These are phyloP conservation scores for Pseudomonodictys pantanalensis DNA, from an alignment of 495 filamentous ascomycete genomes.

Conservation along the genomic window DNA sequence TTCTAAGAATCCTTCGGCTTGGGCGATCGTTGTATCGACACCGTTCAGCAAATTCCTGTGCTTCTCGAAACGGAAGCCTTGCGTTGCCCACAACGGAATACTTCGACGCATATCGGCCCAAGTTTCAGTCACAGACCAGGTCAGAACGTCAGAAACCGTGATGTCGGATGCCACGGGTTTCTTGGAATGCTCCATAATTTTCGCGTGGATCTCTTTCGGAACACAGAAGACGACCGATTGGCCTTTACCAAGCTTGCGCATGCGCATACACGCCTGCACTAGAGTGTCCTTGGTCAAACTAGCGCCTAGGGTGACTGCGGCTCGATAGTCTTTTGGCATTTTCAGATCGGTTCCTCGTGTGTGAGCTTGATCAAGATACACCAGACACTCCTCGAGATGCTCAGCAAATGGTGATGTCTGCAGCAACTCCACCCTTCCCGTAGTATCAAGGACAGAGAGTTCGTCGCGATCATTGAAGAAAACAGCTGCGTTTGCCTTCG, in stretches of 20 bases:
- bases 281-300: slow-evolving; percentile 68
- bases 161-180: slow-evolving; percentile 28
- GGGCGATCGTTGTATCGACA: slow-evolving; percentile 17
- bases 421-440: slow-evolving; percentile 50
- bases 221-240: slow-evolving; percentile 45
- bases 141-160: slow-evolving; percentile 52
- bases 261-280: slow-evolving; percentile 62
- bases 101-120: slow-evolving; percentile 47
- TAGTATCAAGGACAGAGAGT: slow-evolving; percentile 47
- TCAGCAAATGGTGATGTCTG: slow-evolving; percentile 58
- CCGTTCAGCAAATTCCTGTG: slow-evolving; percentile 11
- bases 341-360: slow-evolving; percentile 73
- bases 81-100: slow-evolving; percentile 59
- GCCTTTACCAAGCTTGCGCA: slow-evolving; percentile 39
- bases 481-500: slow-evolving; percentile 47
- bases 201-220: slow-evolving; percentile 47
- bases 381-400: slow-evolving; percentile 60
- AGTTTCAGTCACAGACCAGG: slow-evolving; percentile 60
- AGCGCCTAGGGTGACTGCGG: slow-evolving; percentile 67
- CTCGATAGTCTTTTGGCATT: slow-evolving; percentile 57
- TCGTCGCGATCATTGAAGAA: slow-evolving; percentile 51
- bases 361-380: slow-evolving; percentile 74
- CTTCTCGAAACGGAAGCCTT: slow-evolving; percentile 49
- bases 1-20: slow-evolving; percentile 50
- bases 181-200: slow-evolving; percentile 32